Percentiles rank a stretch among this genome's conserved stretches.
phyloP scores from a whole-genome alignment of 495 filamentous ascomycete genomes.

The Lichenothelia convexa region DNA sequence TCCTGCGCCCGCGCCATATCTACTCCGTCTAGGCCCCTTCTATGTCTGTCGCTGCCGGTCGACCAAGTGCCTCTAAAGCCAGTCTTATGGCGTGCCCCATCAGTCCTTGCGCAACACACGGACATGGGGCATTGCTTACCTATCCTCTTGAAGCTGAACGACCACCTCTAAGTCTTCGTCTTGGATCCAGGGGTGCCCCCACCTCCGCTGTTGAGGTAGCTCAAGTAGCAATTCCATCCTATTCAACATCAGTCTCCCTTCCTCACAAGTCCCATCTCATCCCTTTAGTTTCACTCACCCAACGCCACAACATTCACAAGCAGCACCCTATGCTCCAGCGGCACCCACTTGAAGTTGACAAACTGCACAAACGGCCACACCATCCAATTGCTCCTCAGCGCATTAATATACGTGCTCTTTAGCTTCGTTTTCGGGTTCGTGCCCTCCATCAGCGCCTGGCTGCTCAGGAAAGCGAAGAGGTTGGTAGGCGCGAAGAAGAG shows the following conservation, averaged over 20 bases:
- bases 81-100: too few species aligned
- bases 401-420: slow-evolving; percentile 41
- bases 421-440: slow-evolving; percentile 50
- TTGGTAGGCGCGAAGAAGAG: slow-evolving; percentile 68
- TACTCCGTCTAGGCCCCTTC: too few species aligned
- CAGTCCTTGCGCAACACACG: too few species aligned
- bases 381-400: slow-evolving; percentile 69
- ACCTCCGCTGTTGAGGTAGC: slow-evolving; percentile 48
- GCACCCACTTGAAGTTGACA: slow-evolving; percentile 80
- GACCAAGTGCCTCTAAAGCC: too few species aligned
- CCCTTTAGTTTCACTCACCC: slow-evolving; percentile 31
- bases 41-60: too few species aligned
- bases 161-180: too few species aligned
- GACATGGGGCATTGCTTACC: too few species aligned
- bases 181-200: too few species aligned
- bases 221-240: slow-evolving; percentile 96
- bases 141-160: too few species aligned
- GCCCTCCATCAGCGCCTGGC: slow-evolving; percentile 82
- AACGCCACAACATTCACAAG: slow-evolving; percentile 73
- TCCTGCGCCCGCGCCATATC: too few species aligned
- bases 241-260: slow-evolving; percentile 13
- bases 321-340: slow-evolving; percentile 66
- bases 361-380: slow-evolving; percentile 87
- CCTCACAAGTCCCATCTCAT: not conserved
- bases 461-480: slow-evolving; percentile 63